Conservation (phyloP, 441 rosid genomes). For the Raphanus hybrid region DNA sequence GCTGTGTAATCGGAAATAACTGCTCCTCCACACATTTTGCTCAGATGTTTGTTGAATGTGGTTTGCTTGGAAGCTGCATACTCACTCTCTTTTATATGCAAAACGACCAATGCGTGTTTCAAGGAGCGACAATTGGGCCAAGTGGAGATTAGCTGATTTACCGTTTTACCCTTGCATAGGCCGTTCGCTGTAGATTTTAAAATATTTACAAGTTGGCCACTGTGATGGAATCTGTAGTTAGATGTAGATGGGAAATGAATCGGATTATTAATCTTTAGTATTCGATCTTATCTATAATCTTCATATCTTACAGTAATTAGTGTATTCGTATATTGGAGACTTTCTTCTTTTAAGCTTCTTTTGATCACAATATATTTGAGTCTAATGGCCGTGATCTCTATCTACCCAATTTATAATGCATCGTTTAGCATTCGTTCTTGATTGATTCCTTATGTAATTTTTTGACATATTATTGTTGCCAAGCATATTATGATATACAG, state of each 20-base stretch:
- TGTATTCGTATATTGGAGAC: background rate
- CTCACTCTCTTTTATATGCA: conserved; percentile 7
- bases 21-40: conserved; percentile 78
- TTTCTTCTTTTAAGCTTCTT: background rate
- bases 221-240: background rate
- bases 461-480: too few relatives aligned
- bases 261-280: background rate
- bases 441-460: too few relatives aligned
- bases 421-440: background rate
- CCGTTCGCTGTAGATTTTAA: background rate
- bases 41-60: background rate
- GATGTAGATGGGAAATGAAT: background rate
- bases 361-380: background rate
- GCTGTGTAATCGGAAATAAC: conserved; percentile 53
- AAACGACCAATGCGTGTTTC: background rate
- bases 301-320: background rate
- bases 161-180: background rate
- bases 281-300: conserved; percentile 19
- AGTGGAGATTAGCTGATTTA: conserved; percentile 13
- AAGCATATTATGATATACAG: too few relatives aligned
- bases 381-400: background rate
- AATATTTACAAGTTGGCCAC: conserved; percentile 5
- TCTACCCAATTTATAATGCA: background rate
- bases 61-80: background rate
- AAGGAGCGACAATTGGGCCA: background rate